phyloP scores from a whole-genome alignment of 169 alveolate genomes.

The Cardiosporidium cionae region DNA sequence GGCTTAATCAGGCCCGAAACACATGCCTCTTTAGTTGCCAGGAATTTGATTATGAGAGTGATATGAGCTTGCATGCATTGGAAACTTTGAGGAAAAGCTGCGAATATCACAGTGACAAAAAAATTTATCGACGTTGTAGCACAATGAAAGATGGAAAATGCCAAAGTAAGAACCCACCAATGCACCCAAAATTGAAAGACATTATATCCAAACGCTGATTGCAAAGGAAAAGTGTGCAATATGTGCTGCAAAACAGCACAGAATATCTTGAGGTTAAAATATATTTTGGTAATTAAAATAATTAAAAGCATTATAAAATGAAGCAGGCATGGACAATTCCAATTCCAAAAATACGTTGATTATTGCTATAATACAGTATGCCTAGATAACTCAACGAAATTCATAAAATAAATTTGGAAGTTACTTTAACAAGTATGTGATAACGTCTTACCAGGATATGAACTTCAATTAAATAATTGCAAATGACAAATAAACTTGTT shows the following conservation, averaged over 20 bases:
- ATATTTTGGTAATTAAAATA: too few species aligned
- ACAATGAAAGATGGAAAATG: not conserved
- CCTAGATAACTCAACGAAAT: too few species aligned
- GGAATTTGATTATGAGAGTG: not conserved
- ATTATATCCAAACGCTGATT: not conserved
- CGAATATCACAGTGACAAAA: not conserved
- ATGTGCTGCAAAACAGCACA: not conserved
- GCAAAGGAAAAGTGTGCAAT: not conserved
- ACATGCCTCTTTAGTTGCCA: not conserved
- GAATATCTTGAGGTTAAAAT: not conserved
- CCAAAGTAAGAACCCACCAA: not conserved
- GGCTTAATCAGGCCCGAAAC: not conserved
- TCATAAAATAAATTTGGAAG: too few species aligned
- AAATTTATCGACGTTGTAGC: not conserved
- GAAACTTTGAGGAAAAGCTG: not conserved
- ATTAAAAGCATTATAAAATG: too few species aligned
- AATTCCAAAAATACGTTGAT: too few species aligned
- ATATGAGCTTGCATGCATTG: not conserved
- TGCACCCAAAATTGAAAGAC: not conserved
- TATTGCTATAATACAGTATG: too few species aligned
- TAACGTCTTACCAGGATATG: too few species aligned
- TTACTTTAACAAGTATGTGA: too few species aligned
- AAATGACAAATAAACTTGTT: too few species aligned
- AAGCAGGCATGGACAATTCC: too few species aligned
- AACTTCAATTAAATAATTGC: too few species aligned